These are phyloP conservation scores for Sphaerobolus stellatus DNA, from an alignment of 1,284 basidiomycete species.

Conservation along the genomic window DNA sequence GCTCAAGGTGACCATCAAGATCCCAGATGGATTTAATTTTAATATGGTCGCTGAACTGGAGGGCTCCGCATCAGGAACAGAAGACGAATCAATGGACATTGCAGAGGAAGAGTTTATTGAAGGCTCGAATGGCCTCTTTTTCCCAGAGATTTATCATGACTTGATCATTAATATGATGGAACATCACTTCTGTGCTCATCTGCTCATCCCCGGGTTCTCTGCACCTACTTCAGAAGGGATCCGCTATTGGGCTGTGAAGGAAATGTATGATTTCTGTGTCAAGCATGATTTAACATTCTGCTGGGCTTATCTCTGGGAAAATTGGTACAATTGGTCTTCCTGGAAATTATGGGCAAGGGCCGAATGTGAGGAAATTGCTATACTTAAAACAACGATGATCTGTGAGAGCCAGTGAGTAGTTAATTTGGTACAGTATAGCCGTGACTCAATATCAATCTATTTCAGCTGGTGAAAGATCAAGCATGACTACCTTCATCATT, in stretches of 20 bases:
- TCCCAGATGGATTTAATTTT: background rate
- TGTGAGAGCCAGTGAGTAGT: slow-evolving; percentile 9
- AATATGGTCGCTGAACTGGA: too few relatives aligned
- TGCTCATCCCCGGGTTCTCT: slow-evolving; percentile 29
- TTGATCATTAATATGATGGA: slow-evolving; percentile 27
- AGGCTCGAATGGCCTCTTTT: slow-evolving; percentile 15
- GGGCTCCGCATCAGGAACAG: too few relatives aligned
- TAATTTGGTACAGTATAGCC: background rate
- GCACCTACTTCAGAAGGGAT: slow-evolving; percentile 25
- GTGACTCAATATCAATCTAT: background rate
- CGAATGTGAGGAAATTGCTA: slow-evolving; percentile 18
- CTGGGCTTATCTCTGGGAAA: slow-evolving; percentile 36
- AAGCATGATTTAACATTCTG: slow-evolving; percentile 25
- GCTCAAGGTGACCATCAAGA: background rate
- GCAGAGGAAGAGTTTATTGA: background rate
- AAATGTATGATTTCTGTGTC: slow-evolving; percentile 30
- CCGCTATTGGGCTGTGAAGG: slow-evolving; percentile 27
- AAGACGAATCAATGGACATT: background rate
- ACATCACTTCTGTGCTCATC: slow-evolving; percentile 30
- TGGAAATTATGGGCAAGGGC: slow-evolving; percentile 32
- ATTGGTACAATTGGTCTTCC: slow-evolving; percentile 27
- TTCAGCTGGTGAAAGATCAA: slow-evolving; percentile 34
- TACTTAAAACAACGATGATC: slow-evolving; percentile 21
- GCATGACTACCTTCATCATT: slow-evolving; percentile 33
- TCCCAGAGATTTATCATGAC: slow-evolving; percentile 16